These are phyloP conservation scores for Yarrowia alimentaria DNA, from an alignment of 805 yeast genomes.

Conservation along the genomic window DNA sequence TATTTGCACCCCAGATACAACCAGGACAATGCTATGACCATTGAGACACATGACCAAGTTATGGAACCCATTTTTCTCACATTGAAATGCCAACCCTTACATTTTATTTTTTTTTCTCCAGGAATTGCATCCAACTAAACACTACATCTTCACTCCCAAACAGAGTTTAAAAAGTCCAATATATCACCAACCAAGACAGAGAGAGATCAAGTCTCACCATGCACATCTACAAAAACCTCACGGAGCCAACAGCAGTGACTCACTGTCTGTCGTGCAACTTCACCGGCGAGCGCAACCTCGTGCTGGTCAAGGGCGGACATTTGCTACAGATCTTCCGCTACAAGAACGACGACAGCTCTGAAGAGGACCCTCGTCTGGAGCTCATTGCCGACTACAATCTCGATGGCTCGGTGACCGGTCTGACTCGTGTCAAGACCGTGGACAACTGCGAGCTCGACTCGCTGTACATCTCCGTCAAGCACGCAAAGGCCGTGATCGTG, in stretches of 20 bases:
- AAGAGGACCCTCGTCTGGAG: conserved; percentile 39
- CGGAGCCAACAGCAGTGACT: conserved; percentile 73
- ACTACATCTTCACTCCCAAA: too few relatives aligned
- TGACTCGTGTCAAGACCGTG: conserved; percentile 50
- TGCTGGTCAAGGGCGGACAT: conserved; percentile 64
- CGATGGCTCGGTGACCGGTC: conserved; percentile 64
- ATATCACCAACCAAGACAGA: conserved; percentile 6
- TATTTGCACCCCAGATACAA: too few relatives aligned
- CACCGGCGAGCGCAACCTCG: conserved; percentile 50
- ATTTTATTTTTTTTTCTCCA: too few relatives aligned
- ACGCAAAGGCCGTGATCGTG: conserved; percentile 75
- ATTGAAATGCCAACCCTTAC: too few relatives aligned
- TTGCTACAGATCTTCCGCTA: conserved; percentile 61
- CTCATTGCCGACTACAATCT: conserved; percentile 65
- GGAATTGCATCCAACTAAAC: too few relatives aligned
- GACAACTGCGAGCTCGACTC: conserved; percentile 55
- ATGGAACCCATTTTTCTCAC: too few relatives aligned
- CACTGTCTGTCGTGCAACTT: conserved; percentile 50
- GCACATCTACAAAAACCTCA: conserved; percentile 78
- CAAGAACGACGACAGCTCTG: conserved; percentile 34
- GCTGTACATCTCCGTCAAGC: conserved; percentile 62
- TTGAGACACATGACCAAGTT: too few relatives aligned
- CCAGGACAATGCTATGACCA: too few relatives aligned
- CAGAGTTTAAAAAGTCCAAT: conserved; percentile 14
- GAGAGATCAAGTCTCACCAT: conserved; percentile 40